Percentiles rank a stretch among this genome's conserved stretches.
Conservation (phyloP, 805 yeast genomes). For the Hanseniaspora pseudoguilliermondii region DNA sequence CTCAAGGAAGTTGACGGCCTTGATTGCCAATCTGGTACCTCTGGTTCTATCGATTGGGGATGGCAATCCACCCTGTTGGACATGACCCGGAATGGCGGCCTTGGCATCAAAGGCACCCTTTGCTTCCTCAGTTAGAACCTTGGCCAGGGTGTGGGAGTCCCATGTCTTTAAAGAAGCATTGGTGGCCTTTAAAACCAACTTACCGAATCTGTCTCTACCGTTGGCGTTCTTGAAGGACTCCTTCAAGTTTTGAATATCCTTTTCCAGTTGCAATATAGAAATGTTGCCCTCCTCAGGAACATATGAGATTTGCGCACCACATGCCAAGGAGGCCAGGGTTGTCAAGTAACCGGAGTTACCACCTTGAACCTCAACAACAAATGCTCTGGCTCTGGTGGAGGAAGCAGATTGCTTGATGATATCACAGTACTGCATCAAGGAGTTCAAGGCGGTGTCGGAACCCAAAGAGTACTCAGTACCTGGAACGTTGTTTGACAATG, state of each 20-base stretch:
- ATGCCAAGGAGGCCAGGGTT: slow-evolving; percentile 64
- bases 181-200: slow-evolving; percentile 53
- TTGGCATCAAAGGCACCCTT: slow-evolving; percentile 71
- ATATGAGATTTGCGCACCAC: slow-evolving; percentile 76
- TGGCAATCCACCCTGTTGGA: slow-evolving; percentile 94
- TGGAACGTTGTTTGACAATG: slow-evolving; percentile 96
- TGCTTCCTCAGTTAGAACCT: slow-evolving; percentile 70
- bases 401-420: slow-evolving; percentile 90
- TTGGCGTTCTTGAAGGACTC: slow-evolving; percentile 47
- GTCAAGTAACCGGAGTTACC: slow-evolving; percentile 94
- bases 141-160: slow-evolving; percentile 68
- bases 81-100: slow-evolving; percentile 95
- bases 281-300: slow-evolving; percentile 59
- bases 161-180: slow-evolving; percentile 62
- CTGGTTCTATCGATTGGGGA: slow-evolving; percentile 85
- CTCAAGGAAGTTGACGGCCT: slow-evolving; percentile 60
- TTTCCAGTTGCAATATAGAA: slow-evolving; percentile 44
- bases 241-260: slow-evolving; percentile 50
- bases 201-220: slow-evolving; percentile 58
- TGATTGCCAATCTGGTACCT: slow-evolving; percentile 71
- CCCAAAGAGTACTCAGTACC: slow-evolving; percentile 96
- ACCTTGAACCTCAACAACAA: slow-evolving; percentile 96
- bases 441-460: slow-evolving; percentile 86
- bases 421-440: slow-evolving; percentile 86
- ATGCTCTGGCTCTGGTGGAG: slow-evolving; percentile 83